phyloP scores from a whole-genome alignment of 306 rosid genomes.

The Rosa rugosa region DNA sequence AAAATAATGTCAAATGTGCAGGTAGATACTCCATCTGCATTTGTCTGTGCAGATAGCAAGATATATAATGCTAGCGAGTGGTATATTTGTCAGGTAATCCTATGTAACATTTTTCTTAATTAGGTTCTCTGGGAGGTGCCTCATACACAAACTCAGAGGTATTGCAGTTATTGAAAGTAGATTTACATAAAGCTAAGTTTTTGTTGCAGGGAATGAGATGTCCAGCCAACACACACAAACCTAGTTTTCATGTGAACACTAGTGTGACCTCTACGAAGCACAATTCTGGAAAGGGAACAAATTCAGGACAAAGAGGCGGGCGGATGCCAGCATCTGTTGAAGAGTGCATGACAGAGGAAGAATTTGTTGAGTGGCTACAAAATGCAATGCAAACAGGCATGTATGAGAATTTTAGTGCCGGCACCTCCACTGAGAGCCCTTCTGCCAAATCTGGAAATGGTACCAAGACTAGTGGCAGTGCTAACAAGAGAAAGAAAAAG shows the following conservation, averaged over 20 bases:
- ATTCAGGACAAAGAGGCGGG: conserved; percentile 75
- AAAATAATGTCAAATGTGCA: conserved; percentile 32
- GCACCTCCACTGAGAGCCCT: conserved; percentile 58
- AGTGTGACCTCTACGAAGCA: conserved; percentile 71
- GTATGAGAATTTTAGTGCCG: conserved; percentile 52
- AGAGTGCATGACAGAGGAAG: conserved; percentile 89
- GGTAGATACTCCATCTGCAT: conserved; percentile 80
- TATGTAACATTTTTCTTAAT: neutral
- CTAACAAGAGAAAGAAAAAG: conserved; percentile 79
- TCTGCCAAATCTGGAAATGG: conserved; percentile 53
- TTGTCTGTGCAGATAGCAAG: conserved; percentile 87
- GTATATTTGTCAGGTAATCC: conserved; percentile 93
- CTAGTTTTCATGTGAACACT: conserved; percentile 95
- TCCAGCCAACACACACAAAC: conserved; percentile 87
- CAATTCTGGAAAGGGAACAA: conserved; percentile 63
- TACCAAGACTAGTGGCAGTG: conserved; percentile 46
- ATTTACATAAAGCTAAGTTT: conserved; percentile 6
- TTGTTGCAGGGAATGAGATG: conserved; percentile 93
- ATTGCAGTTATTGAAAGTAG: neutral
- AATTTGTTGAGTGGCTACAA: conserved; percentile 90
- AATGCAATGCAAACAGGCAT: conserved; percentile 69
- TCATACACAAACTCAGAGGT: neutral
- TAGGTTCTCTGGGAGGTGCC: neutral
- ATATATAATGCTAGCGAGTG: conserved; percentile 92
- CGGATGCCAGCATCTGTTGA: conserved; percentile 61